These are phyloP conservation scores for Biancaea sappan DNA, from an alignment of 306 rosid species.

Conservation along the genomic window DNA sequence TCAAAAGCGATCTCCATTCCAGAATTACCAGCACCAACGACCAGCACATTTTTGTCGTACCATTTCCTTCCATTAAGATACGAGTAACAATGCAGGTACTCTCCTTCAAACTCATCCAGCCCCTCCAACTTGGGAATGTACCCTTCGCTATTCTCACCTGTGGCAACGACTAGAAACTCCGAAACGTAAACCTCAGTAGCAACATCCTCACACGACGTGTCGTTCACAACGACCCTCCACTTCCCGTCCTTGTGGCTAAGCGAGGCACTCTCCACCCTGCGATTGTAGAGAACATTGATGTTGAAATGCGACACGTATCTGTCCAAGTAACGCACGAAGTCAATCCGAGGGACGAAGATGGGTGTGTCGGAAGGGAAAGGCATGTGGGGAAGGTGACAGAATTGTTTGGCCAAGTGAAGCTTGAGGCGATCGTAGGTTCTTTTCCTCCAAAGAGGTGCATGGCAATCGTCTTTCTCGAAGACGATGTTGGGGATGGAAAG, in stretches of 20 bases:
- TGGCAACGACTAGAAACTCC: constrained; percentile 54
- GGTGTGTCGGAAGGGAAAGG: constrained; percentile 45
- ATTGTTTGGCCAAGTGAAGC: constrained; percentile 60
- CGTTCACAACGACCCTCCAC: constrained; percentile 44
- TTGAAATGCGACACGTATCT: constrained; percentile 38
- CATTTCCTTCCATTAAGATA: constrained; percentile 51
- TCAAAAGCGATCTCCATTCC: constrained; percentile 79
- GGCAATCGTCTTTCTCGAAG: constrained; percentile 61
- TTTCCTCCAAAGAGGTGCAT: constrained; percentile 68
- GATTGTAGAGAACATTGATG: constrained; percentile 32
- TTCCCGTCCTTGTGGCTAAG: constrained; percentile 6
- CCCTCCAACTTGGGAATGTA: constrained; percentile 46
- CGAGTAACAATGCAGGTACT: constrained; percentile 45
- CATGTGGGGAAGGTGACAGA: constrained; percentile 60
- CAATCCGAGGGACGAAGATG: constrained; percentile 43
- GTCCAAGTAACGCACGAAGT: constrained; percentile 54
- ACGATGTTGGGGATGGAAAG: constrained; percentile 47
- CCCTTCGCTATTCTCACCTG: constrained; percentile 59
- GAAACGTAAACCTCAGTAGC: constrained; percentile 40
- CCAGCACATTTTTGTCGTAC: constrained; percentile 57
- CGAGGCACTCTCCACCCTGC: constrained; percentile 37
- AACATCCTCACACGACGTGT: neutral
- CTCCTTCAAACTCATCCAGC: constrained; percentile 46
- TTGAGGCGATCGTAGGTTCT: constrained; percentile 64
- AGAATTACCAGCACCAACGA: constrained; percentile 74